These are phyloP conservation scores for Purshia tridentata DNA, from an alignment of 306 rosid species.

Conservation along the genomic window DNA sequence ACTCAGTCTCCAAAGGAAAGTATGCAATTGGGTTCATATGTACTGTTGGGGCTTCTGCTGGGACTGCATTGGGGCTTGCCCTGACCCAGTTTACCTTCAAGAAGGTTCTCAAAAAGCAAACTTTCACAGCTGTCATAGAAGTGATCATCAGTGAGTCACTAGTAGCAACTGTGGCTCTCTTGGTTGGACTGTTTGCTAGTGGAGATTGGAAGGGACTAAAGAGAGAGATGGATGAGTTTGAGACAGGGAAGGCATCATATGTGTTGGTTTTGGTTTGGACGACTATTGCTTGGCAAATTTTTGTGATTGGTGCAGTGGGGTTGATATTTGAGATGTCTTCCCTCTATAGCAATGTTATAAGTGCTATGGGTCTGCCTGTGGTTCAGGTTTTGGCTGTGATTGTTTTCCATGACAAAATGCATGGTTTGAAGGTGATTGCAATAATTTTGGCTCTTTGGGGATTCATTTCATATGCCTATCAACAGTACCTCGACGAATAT, in stretches of 20 bases:
- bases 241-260: conserved; percentile 6
- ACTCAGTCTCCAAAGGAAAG: conserved; percentile 4
- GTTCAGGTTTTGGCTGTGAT: neutral
- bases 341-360: neutral
- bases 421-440: too few relatives aligned
- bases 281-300: neutral
- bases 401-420: too few relatives aligned
- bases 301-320: neutral
- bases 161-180: neutral
- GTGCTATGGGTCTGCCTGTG: conserved; percentile 10
- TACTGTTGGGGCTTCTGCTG: neutral
- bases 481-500: too few relatives aligned
- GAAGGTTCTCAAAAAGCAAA: neutral
- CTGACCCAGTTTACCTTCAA: neutral
- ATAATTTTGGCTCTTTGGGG: too few relatives aligned
- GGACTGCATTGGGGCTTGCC: neutral
- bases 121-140: neutral
- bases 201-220: too few relatives aligned
- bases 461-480: too few relatives aligned
- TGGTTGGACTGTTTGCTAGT: conserved; percentile 5
- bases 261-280: conserved; percentile 1
- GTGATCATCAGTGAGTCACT: neutral
- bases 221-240: conserved; percentile 3
- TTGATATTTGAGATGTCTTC: conserved; percentile 16
- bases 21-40: conserved; percentile 4